phyloP scores from a whole-genome alignment of 2,329 filamentous ascomycete genomes.

The Cercospora sp. region DNA sequence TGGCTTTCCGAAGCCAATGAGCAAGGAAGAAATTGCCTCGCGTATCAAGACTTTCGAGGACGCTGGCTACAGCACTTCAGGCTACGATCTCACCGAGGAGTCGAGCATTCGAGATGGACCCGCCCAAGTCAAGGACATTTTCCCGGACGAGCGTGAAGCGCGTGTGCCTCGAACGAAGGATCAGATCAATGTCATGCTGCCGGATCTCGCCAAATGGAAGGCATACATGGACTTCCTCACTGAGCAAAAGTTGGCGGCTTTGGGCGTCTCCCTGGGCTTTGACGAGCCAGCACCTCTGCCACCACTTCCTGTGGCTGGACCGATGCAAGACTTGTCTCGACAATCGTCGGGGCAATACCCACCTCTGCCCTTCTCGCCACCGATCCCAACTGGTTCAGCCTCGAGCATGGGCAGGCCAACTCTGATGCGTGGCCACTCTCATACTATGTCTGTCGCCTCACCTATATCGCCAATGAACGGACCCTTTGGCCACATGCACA shows the following conservation, averaged over 20 bases:
- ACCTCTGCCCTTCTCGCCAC: constrained; percentile 77
- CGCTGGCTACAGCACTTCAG: constrained; percentile 67
- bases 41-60: constrained; percentile 69
- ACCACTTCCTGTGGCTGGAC: constrained; percentile 13
- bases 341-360: constrained; percentile 73
- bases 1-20: constrained; percentile 48
- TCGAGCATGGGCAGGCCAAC: constrained; percentile 54
- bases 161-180: constrained; percentile 44
- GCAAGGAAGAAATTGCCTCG: constrained; percentile 55
- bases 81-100: constrained; percentile 64
- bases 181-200: constrained; percentile 62
- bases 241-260: constrained; percentile 87
- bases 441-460: constrained; percentile 67
- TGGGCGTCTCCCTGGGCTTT: constrained; percentile 80
- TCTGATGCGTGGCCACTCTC: constrained; percentile 40
- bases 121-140: constrained; percentile 66
- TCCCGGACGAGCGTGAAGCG: constrained; percentile 58
- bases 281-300: constrained; percentile 62
- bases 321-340: constrained; percentile 60
- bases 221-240: constrained; percentile 78
- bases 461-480: constrained; percentile 67
- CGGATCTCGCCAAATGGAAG: constrained; percentile 72
- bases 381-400: constrained; percentile 75
- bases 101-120: constrained; percentile 27
- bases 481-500: constrained; percentile 61